These are phyloP conservation scores for Xerocomellus intermedius DNA, from an alignment of 768 basidiomycete species.

Conservation along the genomic window DNA sequence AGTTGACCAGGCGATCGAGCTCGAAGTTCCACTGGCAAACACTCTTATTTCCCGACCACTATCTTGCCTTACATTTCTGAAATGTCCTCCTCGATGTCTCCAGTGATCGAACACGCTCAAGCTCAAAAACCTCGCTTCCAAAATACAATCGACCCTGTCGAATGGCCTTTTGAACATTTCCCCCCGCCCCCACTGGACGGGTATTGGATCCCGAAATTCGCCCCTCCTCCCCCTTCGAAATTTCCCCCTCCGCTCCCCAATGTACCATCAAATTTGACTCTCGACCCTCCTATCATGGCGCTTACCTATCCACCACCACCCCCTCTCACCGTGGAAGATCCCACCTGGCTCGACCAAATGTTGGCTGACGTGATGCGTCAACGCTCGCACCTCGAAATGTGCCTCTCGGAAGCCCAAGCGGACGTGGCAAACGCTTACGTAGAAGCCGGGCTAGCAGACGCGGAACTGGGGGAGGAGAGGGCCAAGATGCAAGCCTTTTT, in stretches of 20 bases:
- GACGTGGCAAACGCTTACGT: slow-evolving; percentile 24
- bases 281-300: slow-evolving; percentile 29
- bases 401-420: slow-evolving; percentile 13
- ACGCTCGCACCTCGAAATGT: slow-evolving; percentile 18
- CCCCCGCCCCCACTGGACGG: slow-evolving; percentile 28
- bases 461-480: slow-evolving; percentile 25
- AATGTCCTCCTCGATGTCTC: slow-evolving; percentile 7
- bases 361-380: slow-evolving; percentile 26
- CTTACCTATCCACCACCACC: slow-evolving; percentile 28
- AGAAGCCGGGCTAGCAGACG: slow-evolving; percentile 28
- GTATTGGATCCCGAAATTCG: slow-evolving; percentile 26
- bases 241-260: slow-evolving; percentile 7
- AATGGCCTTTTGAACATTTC: slow-evolving; percentile 31
- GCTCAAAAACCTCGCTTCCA: neutral
- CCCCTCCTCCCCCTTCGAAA: slow-evolving; percentile 17
- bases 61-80: neutral
- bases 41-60: neutral
- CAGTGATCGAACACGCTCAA: neutral
- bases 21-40: neutral
- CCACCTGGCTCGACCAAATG: slow-evolving; percentile 29
- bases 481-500: slow-evolving; percentile 26
- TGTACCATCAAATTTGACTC: slow-evolving; percentile 4
- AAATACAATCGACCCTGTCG: neutral
- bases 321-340: slow-evolving; percentile 26
- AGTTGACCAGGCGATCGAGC: too few species aligned